Evolutionary conservation across 371 early-diverging fungal species (phyloP).

Genomic region (Paramicrosporidium saccamoebae): DNA sequence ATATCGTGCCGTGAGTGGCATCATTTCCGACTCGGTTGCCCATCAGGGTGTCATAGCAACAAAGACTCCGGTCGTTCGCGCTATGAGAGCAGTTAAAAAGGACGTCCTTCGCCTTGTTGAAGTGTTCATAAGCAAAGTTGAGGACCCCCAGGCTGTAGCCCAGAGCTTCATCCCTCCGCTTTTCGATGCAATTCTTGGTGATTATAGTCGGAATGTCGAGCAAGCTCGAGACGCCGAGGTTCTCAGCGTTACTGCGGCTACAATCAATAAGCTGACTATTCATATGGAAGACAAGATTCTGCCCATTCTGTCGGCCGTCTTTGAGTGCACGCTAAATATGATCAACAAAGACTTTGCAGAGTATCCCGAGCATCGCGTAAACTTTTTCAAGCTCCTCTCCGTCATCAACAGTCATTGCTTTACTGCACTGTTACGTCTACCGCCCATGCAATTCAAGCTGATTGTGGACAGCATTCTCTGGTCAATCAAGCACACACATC

Average conservation of each 20-base stretch:
- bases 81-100: conserved; percentile 69
- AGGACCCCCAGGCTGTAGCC: conserved; percentile 31
- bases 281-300: conserved; percentile 44
- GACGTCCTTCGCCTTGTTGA: conserved; percentile 64
- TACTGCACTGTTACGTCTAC: conserved; percentile 43
- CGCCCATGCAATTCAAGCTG: conserved; percentile 48
- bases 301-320: conserved; percentile 54
- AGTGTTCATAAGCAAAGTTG: conserved; percentile 40
- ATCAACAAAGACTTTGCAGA: conserved; percentile 89
- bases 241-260: conserved; percentile 47
- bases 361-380: conserved; percentile 77
- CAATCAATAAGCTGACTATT: conserved; percentile 31
- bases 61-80: conserved; percentile 61
- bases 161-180: conserved; percentile 55
- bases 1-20: conserved; percentile 36
- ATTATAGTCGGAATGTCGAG: conserved; percentile 48
- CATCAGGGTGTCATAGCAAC: conserved; percentile 48
- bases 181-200: conserved; percentile 55
- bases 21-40: conserved; percentile 42
- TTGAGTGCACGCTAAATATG: conserved; percentile 82
- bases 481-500: conserved; percentile 94
- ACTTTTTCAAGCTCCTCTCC: conserved; percentile 58
- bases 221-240: conserved; percentile 78
- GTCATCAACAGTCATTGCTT: conserved; percentile 65
- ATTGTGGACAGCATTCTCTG: conserved; percentile 71